Evolutionary conservation across 768 basidiomycete species (phyloP), one percentile per base, ranked within the genome.

Genomic region (Phaeolepiota aurea): DNA sequence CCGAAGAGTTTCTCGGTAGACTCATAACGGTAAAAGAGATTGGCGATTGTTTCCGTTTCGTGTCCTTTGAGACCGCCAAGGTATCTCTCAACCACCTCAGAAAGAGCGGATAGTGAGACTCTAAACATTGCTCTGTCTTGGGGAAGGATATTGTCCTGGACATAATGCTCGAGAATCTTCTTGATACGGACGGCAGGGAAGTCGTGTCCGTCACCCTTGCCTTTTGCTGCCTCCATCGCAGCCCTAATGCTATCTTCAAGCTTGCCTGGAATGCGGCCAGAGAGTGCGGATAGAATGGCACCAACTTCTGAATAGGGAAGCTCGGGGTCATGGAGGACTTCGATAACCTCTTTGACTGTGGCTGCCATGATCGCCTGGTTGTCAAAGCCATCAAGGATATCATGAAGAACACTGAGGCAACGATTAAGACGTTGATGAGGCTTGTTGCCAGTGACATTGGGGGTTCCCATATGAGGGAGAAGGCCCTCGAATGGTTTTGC

Each of bases 401-500:
- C 91, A 58, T 82, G 78, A 39, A 99, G 72, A 41, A 84, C 73
- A 47, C 76, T 74, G 40, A 84, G 65, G 63, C 82, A 84, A 50
- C 77, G 77, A 40, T 75, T 68, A 43, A 90, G 77, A 44, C 77
- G 79, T 59, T 99, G 96, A 57, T 96, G 82, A 28, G 90, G 77
- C 65, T 92, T 94, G 66, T 76, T 86, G 34, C 92, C 93, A 45
- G 85, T 64, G 44, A 94, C 81, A 44, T 77, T 80, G 32, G 93
- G 92, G 20, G 78, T 67, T 19, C 94, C 96, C 75, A 92, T 82
- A 13, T 77, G 51, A 12, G 94, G 89, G 9, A 98, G 77, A 32
- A 92, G 82, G 40, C 91, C 92, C 54, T 97, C 92, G 59, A 97
- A 98, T 2, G 94, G 94, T 65, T 94, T 97, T 44, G 96, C 94